phyloP scores from a whole-genome alignment of 192 early-diverging fungal genomes.

The Coemansia brasiliensis region DNA sequence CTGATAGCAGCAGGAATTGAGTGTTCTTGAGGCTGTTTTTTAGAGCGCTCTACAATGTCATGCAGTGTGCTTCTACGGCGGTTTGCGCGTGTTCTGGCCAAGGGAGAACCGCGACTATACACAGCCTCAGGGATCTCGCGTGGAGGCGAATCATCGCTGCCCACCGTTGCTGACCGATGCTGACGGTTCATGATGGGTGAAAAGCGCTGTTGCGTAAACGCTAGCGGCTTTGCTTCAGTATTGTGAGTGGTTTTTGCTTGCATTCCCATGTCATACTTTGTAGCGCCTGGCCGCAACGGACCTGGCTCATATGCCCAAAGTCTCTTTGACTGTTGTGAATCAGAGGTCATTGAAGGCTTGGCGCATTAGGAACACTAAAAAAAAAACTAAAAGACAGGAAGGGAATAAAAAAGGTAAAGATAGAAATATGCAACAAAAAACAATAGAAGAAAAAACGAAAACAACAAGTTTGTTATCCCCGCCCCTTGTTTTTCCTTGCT shows the following conservation, averaged over 20 bases:
- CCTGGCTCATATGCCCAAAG: slow-evolving; percentile 40
- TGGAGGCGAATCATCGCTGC: slow-evolving; percentile 23
- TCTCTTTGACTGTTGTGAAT: slow-evolving; percentile 35
- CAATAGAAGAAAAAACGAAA: background rate
- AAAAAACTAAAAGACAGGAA: slow-evolving; percentile 4
- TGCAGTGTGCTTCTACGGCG: slow-evolving; percentile 50
- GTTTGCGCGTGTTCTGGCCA: slow-evolving; percentile 29
- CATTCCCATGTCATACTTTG: slow-evolving; percentile 1
- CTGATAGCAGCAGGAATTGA: background rate
- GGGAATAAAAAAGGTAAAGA: no score
- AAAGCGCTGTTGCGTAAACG: slow-evolving; percentile 43
- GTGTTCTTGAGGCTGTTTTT: slow-evolving; percentile 25
- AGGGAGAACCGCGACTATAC: slow-evolving; percentile 28
- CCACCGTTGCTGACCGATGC: slow-evolving; percentile 42
- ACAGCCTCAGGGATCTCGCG: slow-evolving; percentile 28
- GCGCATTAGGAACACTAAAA: slow-evolving; percentile 10
- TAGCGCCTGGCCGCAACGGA: slow-evolving; percentile 21
- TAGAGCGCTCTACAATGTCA: slow-evolving; percentile 43
- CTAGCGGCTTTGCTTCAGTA: slow-evolving; percentile 1
- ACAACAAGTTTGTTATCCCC: no score
- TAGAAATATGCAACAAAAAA: slow-evolving; percentile 2
- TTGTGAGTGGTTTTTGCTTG: background rate
- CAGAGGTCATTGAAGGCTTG: slow-evolving; percentile 33
- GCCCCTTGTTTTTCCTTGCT: no score
- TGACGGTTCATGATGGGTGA: slow-evolving; percentile 52